Conservation (phyloP, 176 grass and related monocot species). For the Oryza punctata region DNA sequence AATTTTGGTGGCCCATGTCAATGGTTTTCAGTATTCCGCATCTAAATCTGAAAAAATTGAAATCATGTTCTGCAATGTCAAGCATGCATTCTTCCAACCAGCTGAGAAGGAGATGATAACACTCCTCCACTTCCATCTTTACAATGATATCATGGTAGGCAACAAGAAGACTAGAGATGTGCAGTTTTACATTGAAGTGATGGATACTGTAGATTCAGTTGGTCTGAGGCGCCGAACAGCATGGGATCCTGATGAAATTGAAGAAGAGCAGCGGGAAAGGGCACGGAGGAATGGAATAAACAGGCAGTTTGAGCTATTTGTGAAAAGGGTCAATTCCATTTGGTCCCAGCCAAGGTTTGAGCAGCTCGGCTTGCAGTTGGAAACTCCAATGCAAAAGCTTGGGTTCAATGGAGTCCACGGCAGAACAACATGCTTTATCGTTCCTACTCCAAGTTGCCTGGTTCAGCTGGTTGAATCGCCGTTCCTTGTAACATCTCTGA, state of each 20-base stretch:
- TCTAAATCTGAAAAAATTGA: constrained; percentile 61
- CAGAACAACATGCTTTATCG: constrained; percentile 63
- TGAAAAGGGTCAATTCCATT: constrained; percentile 61
- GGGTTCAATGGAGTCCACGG: constrained; percentile 63
- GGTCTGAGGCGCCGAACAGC: constrained; percentile 55
- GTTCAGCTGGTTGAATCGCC: constrained; percentile 64
- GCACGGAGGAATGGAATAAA: constrained; percentile 65
- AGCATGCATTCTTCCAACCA: constrained; percentile 82
- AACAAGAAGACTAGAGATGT: constrained; percentile 82
- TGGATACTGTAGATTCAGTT: constrained; percentile 70
- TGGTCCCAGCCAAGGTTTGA: constrained; percentile 62
- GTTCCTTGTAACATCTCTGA: constrained; percentile 55
- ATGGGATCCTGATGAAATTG: constrained; percentile 76
- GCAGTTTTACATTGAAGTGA: constrained; percentile 76
- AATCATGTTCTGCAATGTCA: constrained; percentile 66
- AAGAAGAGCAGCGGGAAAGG: constrained; percentile 79
- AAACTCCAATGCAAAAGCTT: constrained; percentile 58
- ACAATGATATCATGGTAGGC: constrained; percentile 79
- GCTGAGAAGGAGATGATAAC: constrained; percentile 78
- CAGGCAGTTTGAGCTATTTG: constrained; percentile 66
- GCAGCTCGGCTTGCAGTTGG: constrained; percentile 57
- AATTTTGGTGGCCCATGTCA: constrained; percentile 64
- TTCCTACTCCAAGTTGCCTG: constrained; percentile 66
- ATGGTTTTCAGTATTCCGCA: constrained; percentile 67
- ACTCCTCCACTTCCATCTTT: constrained; percentile 67